Evolutionary conservation across 2,329 filamentous ascomycete genomes (phyloP).

Genomic region (Emergomyces africanus): DNA sequence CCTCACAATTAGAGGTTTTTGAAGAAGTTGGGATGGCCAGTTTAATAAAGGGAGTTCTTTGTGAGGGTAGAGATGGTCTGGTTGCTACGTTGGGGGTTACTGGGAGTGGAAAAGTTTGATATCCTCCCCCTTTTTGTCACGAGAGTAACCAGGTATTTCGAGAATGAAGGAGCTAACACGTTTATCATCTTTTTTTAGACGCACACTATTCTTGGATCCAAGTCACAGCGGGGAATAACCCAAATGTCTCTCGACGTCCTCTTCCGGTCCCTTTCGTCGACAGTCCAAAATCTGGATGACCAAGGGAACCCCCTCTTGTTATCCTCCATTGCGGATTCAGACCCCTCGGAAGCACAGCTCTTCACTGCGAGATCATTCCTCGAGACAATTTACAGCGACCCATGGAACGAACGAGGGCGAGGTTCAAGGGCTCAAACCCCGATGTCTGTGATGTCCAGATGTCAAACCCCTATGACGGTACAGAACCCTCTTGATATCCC

Average conservation of each 20-base stretch:
- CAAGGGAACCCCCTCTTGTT: conserved; percentile 48
- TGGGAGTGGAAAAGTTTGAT: conserved; percentile 77
- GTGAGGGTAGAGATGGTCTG: conserved; percentile 75
- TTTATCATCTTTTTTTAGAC: conserved; percentile 46
- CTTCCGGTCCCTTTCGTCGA: conserved; percentile 65
- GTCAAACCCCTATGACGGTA: conserved; percentile 34
- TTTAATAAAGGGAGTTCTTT: conserved; percentile 69
- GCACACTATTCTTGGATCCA: conserved; percentile 87
- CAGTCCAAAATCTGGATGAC: conserved; percentile 50
- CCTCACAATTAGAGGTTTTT: conserved; percentile 77
- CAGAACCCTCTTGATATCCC: conserved; percentile 23
- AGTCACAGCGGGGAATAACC: conserved; percentile 72
- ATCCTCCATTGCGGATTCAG: conserved; percentile 60
- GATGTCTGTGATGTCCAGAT: conserved; percentile 46
- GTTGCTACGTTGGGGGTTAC: conserved; percentile 88
- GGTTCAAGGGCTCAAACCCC: conserved; percentile 57
- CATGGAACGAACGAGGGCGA: conserved; percentile 41
- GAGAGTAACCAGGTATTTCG: not conserved
- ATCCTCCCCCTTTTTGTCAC: not conserved
- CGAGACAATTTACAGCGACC: conserved; percentile 63
- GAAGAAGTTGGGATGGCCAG: conserved; percentile 61
- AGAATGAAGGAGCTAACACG: not conserved
- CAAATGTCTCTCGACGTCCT: conserved; percentile 85
- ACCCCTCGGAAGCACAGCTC: conserved; percentile 69
- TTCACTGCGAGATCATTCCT: conserved; percentile 63